Evolutionary conservation across 2,329 filamentous ascomycete genomes (phyloP).

Genomic region (Penicillium decumbens): DNA sequence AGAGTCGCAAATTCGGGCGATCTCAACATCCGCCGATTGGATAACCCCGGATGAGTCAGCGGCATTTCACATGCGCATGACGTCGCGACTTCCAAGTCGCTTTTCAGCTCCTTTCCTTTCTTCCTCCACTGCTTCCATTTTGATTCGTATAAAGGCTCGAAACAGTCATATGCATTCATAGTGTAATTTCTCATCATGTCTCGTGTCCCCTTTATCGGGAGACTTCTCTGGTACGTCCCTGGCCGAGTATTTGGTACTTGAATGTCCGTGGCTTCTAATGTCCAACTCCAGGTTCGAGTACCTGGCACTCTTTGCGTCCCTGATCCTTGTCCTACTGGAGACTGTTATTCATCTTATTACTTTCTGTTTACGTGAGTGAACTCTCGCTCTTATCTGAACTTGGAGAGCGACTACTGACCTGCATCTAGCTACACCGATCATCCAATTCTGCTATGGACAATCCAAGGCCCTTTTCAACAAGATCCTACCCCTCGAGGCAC

Average conservation of each 20-base stretch:
- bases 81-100: slow-evolving; percentile 13
- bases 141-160: not conserved
- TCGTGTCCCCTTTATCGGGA: slow-evolving; percentile 59
- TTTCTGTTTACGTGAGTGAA: slow-evolving; percentile 71
- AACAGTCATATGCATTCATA: not conserved
- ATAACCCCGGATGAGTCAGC: slow-evolving; percentile 34
- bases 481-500: slow-evolving; percentile 65
- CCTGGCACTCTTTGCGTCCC: slow-evolving; percentile 75
- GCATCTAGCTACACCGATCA: slow-evolving; percentile 65
- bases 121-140: not conserved
- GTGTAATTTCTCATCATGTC: slow-evolving; percentile 43
- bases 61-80: slow-evolving; percentile 30
- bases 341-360: slow-evolving; percentile 79
- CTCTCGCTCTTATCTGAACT: not conserved
- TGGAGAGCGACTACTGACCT: slow-evolving; percentile 16
- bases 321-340: slow-evolving; percentile 77
- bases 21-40: slow-evolving; percentile 17
- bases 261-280: slow-evolving; percentile 6
- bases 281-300: slow-evolving; percentile 66
- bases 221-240: slow-evolving; percentile 49
- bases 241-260: not conserved
- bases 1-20: slow-evolving; percentile 17
- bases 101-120: not conserved
- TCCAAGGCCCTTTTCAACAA: slow-evolving; percentile 80
- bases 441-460: slow-evolving; percentile 74